Base-by-base conservation (phyloP, 2,329 filamentous ascomycete genomes). In the Trichoderma gracile region DNA sequence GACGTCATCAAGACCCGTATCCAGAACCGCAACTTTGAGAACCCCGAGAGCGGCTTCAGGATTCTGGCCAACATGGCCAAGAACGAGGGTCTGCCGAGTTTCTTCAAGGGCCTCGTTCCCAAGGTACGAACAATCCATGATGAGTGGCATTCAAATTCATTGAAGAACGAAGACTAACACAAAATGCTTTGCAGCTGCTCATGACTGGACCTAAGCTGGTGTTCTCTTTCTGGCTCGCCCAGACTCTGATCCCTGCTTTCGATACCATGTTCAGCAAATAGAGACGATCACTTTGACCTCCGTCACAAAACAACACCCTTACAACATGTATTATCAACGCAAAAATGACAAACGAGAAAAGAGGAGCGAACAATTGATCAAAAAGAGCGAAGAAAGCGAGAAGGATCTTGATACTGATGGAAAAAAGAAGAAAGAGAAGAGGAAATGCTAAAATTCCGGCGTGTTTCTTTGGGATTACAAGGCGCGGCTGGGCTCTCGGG, bases 131-230 rank as follows among this genome's bases (percentile, higher is more conserved):
- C 4, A 38, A 14, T 3, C 10, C 33, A 14, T 12, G 15, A 25
- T 6, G n/a, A 30, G n/a, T 40, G n/a, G 25, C 45, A 40, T 40
- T 2, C n/a, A n/a, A n/a, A n/a, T 53, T 52, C 23, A 33, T 33
- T 10, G 30, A 10, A 10, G 30, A 9, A 30, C n/a, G 10, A 33
- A 69, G 68, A 54, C 68, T 71, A 66, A 71, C 45, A 47, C 30
- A 17, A 19, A 6, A 64, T 49, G 19, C 38, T 65, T 43, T 66
- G 45, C 65, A 88, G 89, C 87, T 99, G 69, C 85, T 99, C 74
- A 99, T 99, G 95, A 99, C 95, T 17, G 96, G 95, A 25, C 95
- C 95, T 68, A 99, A 99, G 86, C 86, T 99, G 67, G 95, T 98
- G 68, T 99, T 99, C 84, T 97, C 93, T 67, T 99, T 99, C 88